A percentile compares a stretch with the other conserved stretches of the same genome.
Evolutionary conservation across 371 early-diverging fungal species (phyloP).

Genomic region (Zychaea mexicana): DNA sequence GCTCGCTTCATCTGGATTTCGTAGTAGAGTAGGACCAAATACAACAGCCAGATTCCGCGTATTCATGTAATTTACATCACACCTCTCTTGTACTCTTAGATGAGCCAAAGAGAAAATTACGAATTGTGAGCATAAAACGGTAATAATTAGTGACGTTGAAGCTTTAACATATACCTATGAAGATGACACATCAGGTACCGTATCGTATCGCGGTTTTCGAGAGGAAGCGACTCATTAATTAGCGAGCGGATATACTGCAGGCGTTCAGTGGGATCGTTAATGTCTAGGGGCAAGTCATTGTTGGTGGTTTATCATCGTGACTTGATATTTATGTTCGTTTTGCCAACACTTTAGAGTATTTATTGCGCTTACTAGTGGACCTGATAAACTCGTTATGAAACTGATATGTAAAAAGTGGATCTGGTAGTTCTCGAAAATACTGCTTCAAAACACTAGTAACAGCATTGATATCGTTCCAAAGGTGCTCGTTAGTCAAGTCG

Average conservation of each 20-base stretch:
- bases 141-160: neutral
- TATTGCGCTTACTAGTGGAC: conserved; percentile 35
- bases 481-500: conserved; percentile 38
- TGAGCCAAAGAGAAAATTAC: neutral
- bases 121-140: neutral
- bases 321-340: too few relatives aligned
- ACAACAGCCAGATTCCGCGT: conserved; percentile 82
- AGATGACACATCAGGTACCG: conserved; percentile 18
- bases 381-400: conserved; percentile 72
- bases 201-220: conserved; percentile 17
- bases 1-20: conserved; percentile 44
- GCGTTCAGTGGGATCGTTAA: neutral
- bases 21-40: conserved; percentile 85
- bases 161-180: conserved; percentile 11
- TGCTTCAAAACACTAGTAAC: conserved; percentile 89
- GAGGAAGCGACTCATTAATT: conserved; percentile 8
- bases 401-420: conserved; percentile 82
- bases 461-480: conserved; percentile 57
- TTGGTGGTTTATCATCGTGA: neutral
- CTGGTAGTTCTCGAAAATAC: conserved; percentile 84
- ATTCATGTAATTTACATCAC: conserved; percentile 73
- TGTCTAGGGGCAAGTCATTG: neutral
- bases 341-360: neutral
- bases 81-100: conserved; percentile 47
- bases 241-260: conserved; percentile 1